Evolutionary conservation across 2,329 filamentous ascomycete species (phyloP), one percentile per base, ranked within the genome.

Genomic region (Colletotrichum ledebouriae): DNA sequence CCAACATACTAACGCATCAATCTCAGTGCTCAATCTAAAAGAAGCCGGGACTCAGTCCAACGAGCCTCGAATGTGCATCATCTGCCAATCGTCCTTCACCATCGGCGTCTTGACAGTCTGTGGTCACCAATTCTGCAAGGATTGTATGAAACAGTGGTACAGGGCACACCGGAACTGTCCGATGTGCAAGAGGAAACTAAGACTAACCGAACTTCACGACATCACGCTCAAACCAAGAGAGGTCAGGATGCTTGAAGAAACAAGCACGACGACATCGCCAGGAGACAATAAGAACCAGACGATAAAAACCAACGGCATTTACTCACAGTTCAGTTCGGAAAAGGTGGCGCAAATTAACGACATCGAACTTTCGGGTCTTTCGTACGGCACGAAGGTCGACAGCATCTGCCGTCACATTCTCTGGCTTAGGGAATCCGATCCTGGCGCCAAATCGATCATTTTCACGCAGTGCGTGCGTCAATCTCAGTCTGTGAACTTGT

Each of bases 321-420:
- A 98, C 77, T 88, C 90, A 0, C 87, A 91, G 66, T 92, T 98
- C 66, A 91, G 88, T 72, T 84, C 87, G 0, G 85, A 87, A 0
- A 90, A 91, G 63, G 83, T 97, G 59, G 87, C 87, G 17, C 89
- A 95, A 75, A 97, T 99, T 76, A 93, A 94, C 74, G 88, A 90
- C 62, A 90, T 97, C 65, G 89, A 96, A 57, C 83, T 98, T 1
- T 81, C 89, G 11, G 87, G 87, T 0, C 86, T 86, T 2, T 94
- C 92, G 0, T 98, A 93, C 74, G 94, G 94, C 2, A 97, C 93
- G 0, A 99, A 98, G 78, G 90, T 98, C 17, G 94, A 98, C 76
- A 97, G 89, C 0, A 80, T 95, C 3, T 86, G 91, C 33, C 87
- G 93, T 2, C 96, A 98, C 77, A 80, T 98, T 2, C 79, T 97